These are phyloP conservation scores for Hirsutella rhossiliensis DNA, from an alignment of 2,329 filamentous ascomycete genomes.

Conservation along the genomic window DNA sequence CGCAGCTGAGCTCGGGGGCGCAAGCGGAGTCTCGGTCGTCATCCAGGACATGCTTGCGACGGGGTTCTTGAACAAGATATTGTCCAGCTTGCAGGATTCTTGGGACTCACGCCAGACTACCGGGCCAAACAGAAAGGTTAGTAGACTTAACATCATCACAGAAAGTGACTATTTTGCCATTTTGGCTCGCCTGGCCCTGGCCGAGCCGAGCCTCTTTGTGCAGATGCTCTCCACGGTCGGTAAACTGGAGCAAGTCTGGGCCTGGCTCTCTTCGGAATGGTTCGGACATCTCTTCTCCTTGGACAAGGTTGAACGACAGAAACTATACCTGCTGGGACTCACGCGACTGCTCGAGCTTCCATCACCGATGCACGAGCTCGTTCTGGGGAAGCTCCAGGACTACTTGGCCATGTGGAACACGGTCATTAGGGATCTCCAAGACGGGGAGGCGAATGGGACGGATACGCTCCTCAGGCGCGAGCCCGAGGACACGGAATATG, in stretches of 20 bases:
- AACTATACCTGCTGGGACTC: conserved; percentile 61
- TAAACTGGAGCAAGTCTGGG: conserved; percentile 39
- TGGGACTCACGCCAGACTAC: conserved; percentile 69
- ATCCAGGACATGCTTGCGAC: conserved; percentile 52
- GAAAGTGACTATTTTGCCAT: conserved; percentile 81
- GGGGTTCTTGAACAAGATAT: conserved; percentile 49
- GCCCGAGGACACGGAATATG: conserved; percentile 34
- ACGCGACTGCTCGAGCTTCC: conserved; percentile 59
- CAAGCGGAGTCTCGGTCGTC: conserved; percentile 48
- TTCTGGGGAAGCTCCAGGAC: conserved; percentile 53
- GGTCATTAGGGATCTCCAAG: conserved; percentile 53
- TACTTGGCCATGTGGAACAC: conserved; percentile 67
- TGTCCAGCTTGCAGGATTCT: conserved; percentile 54
- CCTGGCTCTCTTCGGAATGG: conserved; percentile 50
- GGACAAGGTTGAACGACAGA: conserved; percentile 52
- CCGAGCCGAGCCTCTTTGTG: conserved; percentile 57
- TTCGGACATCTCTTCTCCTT: conserved; percentile 58
- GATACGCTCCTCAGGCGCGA: conserved; percentile 40
- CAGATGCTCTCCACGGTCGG: conserved; percentile 38
- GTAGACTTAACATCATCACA: conserved; percentile 59
- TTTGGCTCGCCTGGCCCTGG: conserved; percentile 64
- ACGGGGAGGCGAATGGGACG: conserved; percentile 38
- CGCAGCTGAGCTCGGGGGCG: conserved; percentile 49
- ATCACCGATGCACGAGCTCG: conserved; percentile 42
- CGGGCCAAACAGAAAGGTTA: conserved; percentile 61